Evolutionary conservation across 106 monocot genomes (phyloP).

Genomic region (Dendrobium nobile): DNA sequence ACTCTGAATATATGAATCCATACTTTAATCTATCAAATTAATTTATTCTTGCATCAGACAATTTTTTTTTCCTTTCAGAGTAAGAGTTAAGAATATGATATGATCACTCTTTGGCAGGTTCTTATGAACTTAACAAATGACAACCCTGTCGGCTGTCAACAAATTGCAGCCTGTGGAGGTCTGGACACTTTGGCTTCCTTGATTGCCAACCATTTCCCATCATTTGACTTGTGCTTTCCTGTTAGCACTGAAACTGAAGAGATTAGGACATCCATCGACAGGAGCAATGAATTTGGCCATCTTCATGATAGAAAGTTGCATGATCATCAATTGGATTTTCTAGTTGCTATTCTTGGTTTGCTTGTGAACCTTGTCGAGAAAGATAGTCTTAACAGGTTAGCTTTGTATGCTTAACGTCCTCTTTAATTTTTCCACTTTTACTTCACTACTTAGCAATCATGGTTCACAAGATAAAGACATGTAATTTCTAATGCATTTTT

Average conservation of each 20-base stretch:
- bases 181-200: constrained; percentile 75
- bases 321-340: constrained; percentile 86
- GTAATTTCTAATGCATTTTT: neutral
- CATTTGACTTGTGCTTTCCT: constrained; percentile 46
- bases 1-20: neutral
- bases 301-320: constrained; percentile 41
- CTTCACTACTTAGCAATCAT: neutral
- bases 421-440: neutral
- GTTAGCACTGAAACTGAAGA: constrained; percentile 17
- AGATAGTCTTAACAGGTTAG: constrained; percentile 83
- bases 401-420: neutral
- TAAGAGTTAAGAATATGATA: neutral
- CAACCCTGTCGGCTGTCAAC: constrained; percentile 81
- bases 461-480: neutral
- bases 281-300: constrained; percentile 7
- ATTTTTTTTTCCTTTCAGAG: neutral
- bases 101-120: constrained; percentile 51
- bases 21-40: neutral
- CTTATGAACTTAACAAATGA: constrained; percentile 99
- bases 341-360: constrained; percentile 96
- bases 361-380: constrained; percentile 99
- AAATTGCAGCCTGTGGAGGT: constrained; percentile 84
- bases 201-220: constrained; percentile 80
- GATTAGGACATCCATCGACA: constrained; percentile 16
- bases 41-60: neutral